A percentile compares a stretch with the other conserved stretches of the same genome.
phyloP scores from a whole-genome alignment of 257 asterid species.

The Solanum boliviense region DNA sequence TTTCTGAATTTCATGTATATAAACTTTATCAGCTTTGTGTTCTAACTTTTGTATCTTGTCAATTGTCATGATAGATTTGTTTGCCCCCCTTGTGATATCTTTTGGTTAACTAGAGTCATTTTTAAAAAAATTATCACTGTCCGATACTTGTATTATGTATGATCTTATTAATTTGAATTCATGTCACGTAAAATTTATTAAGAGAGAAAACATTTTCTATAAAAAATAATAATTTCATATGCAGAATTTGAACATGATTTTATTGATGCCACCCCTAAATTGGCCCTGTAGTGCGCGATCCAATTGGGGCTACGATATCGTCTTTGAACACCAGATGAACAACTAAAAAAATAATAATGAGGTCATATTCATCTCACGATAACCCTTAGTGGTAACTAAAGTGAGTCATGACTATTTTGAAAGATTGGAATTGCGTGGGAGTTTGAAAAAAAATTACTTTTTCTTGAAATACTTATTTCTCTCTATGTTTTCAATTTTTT shows the following conservation, averaged over 20 bases:
- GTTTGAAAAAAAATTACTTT: neutral
- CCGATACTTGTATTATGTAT: neutral
- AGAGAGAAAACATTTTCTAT: accelerated
- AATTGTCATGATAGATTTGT: neutral
- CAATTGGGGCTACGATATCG: too few species aligned
- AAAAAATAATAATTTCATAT: neutral
- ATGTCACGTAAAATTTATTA: neutral
- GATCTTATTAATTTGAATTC: neutral
- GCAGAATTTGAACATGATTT: neutral
- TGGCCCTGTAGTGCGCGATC: too few species aligned
- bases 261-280: neutral
- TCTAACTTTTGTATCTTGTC: neutral
- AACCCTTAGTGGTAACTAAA: neutral
- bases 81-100: neutral
- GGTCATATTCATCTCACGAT: neutral
- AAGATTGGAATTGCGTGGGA: neutral
- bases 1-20: neutral
- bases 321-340: neutral
- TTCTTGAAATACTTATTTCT: neutral
- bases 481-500: neutral
- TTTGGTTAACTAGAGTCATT: neutral
- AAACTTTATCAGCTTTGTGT: neutral
- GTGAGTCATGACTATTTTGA: neutral
- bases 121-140: accelerated
- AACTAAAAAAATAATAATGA: neutral